These are phyloP conservation scores for Hanseniaspora vineae DNA, from an alignment of 805 yeast species.

Conservation along the genomic window DNA sequence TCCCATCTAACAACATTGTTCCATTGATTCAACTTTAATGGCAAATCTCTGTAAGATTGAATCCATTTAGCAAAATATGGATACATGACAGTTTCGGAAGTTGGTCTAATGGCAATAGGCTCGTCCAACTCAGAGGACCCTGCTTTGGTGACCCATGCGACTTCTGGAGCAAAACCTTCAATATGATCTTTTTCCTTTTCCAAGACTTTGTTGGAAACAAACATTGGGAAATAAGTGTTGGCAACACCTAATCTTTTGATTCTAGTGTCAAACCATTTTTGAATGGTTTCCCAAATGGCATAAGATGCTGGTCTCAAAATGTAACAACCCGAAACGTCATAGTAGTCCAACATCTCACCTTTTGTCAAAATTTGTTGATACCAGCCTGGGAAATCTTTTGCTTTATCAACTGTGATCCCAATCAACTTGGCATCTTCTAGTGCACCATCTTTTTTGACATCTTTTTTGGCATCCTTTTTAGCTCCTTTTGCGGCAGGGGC, in stretches of 20 bases:
- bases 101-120: slow-evolving; percentile 98
- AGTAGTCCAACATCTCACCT: slow-evolving; percentile 97
- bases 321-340: slow-evolving; percentile 98
- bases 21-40: slow-evolving; percentile 96
- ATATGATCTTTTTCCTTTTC: slow-evolving; percentile 97
- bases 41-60: slow-evolving; percentile 95
- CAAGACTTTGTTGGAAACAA: slow-evolving; percentile 81
- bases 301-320: slow-evolving; percentile 94
- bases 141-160: slow-evolving; percentile 98
- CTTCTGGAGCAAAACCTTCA: slow-evolving; percentile 99
- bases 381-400: slow-evolving; percentile 91
- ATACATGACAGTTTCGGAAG: slow-evolving; percentile 98
- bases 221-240: slow-evolving; percentile 97
- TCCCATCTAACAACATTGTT: slow-evolving; percentile 99
- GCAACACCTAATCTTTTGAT: slow-evolving; percentile 86
- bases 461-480: slow-evolving; percentile 15
- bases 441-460: slow-evolving; percentile 31
- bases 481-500: slow-evolving; percentile 24
- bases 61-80: slow-evolving; percentile 99
- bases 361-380: slow-evolving; percentile 91
- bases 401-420: slow-evolving; percentile 92
- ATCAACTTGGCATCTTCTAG: slow-evolving; percentile 79
- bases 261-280: slow-evolving; percentile 64
- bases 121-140: slow-evolving; percentile 91
- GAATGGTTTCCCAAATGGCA: slow-evolving; percentile 89